Evolutionary conservation across 768 basidiomycete genomes (phyloP), one percentile per base, ranked within the genome.

Genomic region (Tricholoma matsutake): DNA sequence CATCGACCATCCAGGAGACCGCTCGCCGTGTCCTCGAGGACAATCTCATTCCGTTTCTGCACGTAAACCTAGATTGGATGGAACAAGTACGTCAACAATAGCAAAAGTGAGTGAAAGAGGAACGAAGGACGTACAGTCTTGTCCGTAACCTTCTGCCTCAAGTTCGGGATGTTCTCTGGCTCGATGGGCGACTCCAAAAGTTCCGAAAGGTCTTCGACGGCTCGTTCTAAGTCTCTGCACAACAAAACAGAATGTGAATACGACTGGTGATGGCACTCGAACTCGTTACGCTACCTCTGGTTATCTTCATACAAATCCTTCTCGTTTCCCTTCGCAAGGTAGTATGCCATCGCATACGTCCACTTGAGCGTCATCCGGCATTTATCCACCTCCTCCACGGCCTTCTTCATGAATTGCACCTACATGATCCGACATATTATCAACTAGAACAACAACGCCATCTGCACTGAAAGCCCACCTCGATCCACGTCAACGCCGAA

Each of bases 301-400:
- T 98, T 98, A 75, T 98, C 96, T 74, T 98, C 96, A 69, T 94
- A 98, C 51, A 98, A 76, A 70, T 94, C 92, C 77, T 98, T 98
- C 81, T 91, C 81, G 70, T 98, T 98, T 57, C 91, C 87, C 70
- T 83, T 88, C 41, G 86, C 88, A 29, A 99, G 84, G 71, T 98
- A 98, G 78, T 94, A 99, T 29, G 96, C 96, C 96, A 99, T 98
- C 2, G 94, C 91, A 68, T 99, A 99, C 11, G 96, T 98, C 96
- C 97, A 99, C 76, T 98, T 98, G 61, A 99, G 86, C 39, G 96
- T 98, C 80, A 87, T 92, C 28, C 97, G 86, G 76, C 97, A 92
- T 72, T 88, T 88, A 67, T 89, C 85, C 39, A 92, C 85, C 72
- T 90, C 89, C 69, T 98, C 97, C 4, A 98, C 96, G 0, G 97